Evolutionary conservation across 2,329 filamentous ascomycete genomes (phyloP), one percentile per base, ranked within the genome.

Genomic region (Beauveria varroae): DNA sequence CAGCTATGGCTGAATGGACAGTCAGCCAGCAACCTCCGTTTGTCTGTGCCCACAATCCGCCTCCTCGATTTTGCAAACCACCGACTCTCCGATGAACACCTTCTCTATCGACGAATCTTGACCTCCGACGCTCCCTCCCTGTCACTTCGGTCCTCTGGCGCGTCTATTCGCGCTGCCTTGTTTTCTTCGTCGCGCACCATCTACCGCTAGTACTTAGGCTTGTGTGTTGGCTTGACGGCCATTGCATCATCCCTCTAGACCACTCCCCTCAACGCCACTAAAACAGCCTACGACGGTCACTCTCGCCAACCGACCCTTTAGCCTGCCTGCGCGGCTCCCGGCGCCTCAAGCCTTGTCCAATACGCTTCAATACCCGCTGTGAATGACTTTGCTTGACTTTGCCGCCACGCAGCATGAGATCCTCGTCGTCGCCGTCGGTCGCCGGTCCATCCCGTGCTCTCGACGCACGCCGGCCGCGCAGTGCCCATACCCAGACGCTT

Each of bases 401-500:
- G 16, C 22, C 9, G 22, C 16, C 34, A 8, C 18, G 16, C 47
- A 44, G 59, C 69, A 78, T 77, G 76, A 73, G 74, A 65, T 69
- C 72, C 64, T 74, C 73, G 55, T 73, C 74, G 55, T 67, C 66
- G 50, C 68, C 62, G 49, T 63, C 46, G 52, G 63, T 43, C 61
- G 65, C 60, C 62, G 63, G 40, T 59, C 68, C 24, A 65, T 67
- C 67, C 72, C 76, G 73, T 72, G 73, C 65, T 71, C 74, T 68
- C 47, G 72, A 75, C 68, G 67, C 71, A 64, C 70, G 71, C 59
- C 73, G 69, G 37, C 67, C 70, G 49, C 70, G 68, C 61, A 70
- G 70, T 55, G 69, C 68, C 24, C 71, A 74, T 41, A 73, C 70
- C 62, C 72, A 75, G 70, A 79, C 74, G 63, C 74, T 81, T 52